Conservation (phyloP, 805 yeast species). For the Saturnispora galanensis region DNA sequence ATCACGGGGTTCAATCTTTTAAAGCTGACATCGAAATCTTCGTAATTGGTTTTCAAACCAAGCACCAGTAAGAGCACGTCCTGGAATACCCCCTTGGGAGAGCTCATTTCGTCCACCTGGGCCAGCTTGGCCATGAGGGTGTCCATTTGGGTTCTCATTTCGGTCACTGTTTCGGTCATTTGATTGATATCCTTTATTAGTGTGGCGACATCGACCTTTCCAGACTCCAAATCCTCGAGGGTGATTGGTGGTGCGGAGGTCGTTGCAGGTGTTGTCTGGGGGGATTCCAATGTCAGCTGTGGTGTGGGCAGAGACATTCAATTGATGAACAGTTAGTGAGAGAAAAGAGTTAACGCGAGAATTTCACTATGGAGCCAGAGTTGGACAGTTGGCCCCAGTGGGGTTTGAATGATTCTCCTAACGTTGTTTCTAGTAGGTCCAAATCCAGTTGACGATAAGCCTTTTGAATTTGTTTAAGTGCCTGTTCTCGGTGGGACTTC, state of each 20-base stretch:
- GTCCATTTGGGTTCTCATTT: slow-evolving; percentile 32
- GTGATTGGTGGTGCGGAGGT: slow-evolving; percentile 17
- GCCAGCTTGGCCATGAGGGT: slow-evolving; percentile 28
- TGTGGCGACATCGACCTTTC: slow-evolving; percentile 27
- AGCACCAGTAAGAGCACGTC: slow-evolving; percentile 29
- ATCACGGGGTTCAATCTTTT: background rate
- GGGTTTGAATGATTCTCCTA: too few species aligned
- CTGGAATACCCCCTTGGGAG: slow-evolving; percentile 32
- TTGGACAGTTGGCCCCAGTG: too few species aligned
- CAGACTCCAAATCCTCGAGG: slow-evolving; percentile 33
- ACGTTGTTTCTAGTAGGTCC: too few species aligned
- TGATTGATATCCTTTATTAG: slow-evolving; percentile 29
- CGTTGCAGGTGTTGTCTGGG: background rate
- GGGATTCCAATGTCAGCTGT: background rate
- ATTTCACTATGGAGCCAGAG: too few species aligned
- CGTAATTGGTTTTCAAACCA: slow-evolving; percentile 34
- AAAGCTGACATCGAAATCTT: background rate
- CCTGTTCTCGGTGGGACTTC: too few species aligned
- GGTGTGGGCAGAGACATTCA: slow-evolving; percentile 2
- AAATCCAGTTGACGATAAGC: too few species aligned
- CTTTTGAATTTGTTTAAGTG: too few species aligned
- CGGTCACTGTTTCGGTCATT: slow-evolving; percentile 23
- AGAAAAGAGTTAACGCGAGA: too few species aligned
- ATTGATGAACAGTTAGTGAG: background rate
- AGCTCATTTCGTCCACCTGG: slow-evolving; percentile 35